Evolutionary conservation across 768 basidiomycete genomes (phyloP).

Genomic region (Mycena kentingensis): DNA sequence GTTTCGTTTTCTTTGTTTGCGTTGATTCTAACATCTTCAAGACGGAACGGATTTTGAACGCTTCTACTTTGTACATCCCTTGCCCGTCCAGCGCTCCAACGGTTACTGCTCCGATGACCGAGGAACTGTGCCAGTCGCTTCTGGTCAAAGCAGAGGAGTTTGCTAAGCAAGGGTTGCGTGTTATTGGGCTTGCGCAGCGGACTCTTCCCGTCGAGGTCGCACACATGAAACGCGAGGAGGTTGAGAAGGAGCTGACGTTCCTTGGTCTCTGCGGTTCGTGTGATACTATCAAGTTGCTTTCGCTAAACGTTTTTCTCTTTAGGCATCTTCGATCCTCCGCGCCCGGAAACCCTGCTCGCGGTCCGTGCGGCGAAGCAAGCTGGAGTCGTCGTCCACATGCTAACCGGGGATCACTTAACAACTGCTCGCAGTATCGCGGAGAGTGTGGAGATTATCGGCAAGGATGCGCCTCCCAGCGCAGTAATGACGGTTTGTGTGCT

Average conservation of each 20-base stretch:
- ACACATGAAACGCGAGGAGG: slow-evolving; percentile 40
- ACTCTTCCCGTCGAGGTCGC: slow-evolving; percentile 25
- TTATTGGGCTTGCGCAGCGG: slow-evolving; percentile 40
- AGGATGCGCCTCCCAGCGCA: slow-evolving; percentile 40
- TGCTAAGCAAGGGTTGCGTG: slow-evolving; percentile 43
- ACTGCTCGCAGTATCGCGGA: slow-evolving; percentile 56
- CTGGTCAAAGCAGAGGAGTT: slow-evolving; percentile 39
- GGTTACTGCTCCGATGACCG: slow-evolving; percentile 30
- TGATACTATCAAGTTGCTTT: background rate
- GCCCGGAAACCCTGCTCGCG: slow-evolving; percentile 53
- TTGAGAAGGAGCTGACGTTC: slow-evolving; percentile 51
- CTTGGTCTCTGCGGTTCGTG: slow-evolving; percentile 45
- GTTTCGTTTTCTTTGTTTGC: background rate
- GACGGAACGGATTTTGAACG: slow-evolving; percentile 53
- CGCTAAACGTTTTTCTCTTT: background rate
- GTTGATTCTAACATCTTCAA: slow-evolving; percentile 13
- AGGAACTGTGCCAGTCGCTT: slow-evolving; percentile 29
- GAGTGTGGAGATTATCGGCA: slow-evolving; percentile 47
- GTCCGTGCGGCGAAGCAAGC: slow-evolving; percentile 53
- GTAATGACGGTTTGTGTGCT: slow-evolving; percentile 42
- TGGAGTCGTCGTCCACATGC: slow-evolving; percentile 52
- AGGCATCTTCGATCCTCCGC: slow-evolving; percentile 56
- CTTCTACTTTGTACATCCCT: slow-evolving; percentile 39
- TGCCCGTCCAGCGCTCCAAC: slow-evolving; percentile 28
- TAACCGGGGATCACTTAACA: slow-evolving; percentile 33